phyloP scores from a whole-genome alignment of 2,329 filamentous ascomycete genomes.

The Dactylonectria estremocensis region DNA sequence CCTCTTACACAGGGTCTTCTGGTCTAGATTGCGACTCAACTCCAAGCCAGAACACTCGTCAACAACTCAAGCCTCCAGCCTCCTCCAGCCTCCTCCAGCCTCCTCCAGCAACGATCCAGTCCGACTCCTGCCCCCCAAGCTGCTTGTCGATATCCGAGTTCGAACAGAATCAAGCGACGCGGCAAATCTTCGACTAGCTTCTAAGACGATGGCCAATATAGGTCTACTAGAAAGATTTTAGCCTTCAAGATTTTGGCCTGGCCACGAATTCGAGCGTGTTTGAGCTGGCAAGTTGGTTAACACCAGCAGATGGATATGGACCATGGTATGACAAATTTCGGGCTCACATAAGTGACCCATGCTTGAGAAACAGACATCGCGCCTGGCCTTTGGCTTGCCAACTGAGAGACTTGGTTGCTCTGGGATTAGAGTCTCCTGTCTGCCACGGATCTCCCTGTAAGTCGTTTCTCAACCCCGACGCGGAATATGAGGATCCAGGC shows the following conservation, averaged over 20 bases:
- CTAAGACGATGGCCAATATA: neutral
- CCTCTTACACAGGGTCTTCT: neutral
- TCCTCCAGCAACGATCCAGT: slow-evolving; percentile 17
- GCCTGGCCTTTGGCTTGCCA: slow-evolving; percentile 14
- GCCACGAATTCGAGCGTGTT: slow-evolving; percentile 9
- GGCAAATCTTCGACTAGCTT: slow-evolving; percentile 14
- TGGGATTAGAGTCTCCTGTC: slow-evolving; percentile 16
- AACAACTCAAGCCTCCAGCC: neutral
- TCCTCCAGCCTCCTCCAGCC: slow-evolving; percentile 1
- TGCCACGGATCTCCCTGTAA: slow-evolving; percentile 14
- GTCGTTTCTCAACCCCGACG: slow-evolving; percentile 24
- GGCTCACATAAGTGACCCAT: neutral
- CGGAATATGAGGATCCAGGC: neutral
- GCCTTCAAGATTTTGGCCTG: slow-evolving; percentile 16
- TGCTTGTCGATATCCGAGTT: slow-evolving; percentile 13
- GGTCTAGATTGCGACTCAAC: neutral
- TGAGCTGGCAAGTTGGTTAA: neutral
- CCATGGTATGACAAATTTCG: slow-evolving; percentile 1
- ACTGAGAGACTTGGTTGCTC: slow-evolving; percentile 16
- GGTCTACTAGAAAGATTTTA: slow-evolving; percentile 9
- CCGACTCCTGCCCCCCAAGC: slow-evolving; percentile 3
- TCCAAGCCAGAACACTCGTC: neutral
- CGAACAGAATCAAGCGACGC: slow-evolving; percentile 7
- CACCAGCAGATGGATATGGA: no score
- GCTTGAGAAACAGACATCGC: slow-evolving; percentile 22